Evolutionary conservation across 768 basidiomycete species (phyloP), one percentile per base, ranked within the genome.

Genomic region (Mycena vitilis): DNA sequence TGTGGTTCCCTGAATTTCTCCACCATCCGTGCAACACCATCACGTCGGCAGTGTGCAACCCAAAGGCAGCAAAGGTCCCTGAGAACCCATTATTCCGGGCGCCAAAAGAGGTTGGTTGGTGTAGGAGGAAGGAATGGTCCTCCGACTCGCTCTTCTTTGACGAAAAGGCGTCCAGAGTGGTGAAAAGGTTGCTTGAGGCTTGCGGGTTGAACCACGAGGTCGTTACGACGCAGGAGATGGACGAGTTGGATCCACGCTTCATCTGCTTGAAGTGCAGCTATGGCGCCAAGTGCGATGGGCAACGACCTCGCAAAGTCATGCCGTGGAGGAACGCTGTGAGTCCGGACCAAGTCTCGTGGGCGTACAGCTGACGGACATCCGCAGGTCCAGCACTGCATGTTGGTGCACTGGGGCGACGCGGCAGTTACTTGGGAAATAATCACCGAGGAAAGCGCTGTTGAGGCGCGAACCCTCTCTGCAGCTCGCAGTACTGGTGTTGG

Each of bases 1-100:
- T 82, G 72, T 81, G 75, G 75, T 81, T 77, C 60, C 81, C 81
- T 12, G 77, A 81, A 52, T 76, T 80, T 62, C 59, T 81, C 22
- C 72, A 76, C 23, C 81, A 83, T 66, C 63, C 71, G 0, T 82
- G 81, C 72, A 77, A 75, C 44, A 71, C 75, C 1, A 71, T 76
- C 30, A 38, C 45, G 23, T 30, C 30, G 30, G 30, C 30, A 44
- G 52, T 22, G 37, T 53, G 2, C 38, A 38, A 23, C 25, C 56
- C 5, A 64, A 76, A 16, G 51, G 56, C 23, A 30, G 25, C 53
- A 37, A 51, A 60, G 7, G 60, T 68, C 11, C 18, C 70, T 8
- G 48, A 62, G 18, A 70, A 78, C 44, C n/a, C 42, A 25, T 54
- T 58, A 11, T 63, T 78, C 15, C 37, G 36, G 4, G 60, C 76